These are phyloP conservation scores for Bolboschoenoplectus hybrid DNA, from an alignment of 202 grass and related monocot species.

Conservation along the genomic window DNA sequence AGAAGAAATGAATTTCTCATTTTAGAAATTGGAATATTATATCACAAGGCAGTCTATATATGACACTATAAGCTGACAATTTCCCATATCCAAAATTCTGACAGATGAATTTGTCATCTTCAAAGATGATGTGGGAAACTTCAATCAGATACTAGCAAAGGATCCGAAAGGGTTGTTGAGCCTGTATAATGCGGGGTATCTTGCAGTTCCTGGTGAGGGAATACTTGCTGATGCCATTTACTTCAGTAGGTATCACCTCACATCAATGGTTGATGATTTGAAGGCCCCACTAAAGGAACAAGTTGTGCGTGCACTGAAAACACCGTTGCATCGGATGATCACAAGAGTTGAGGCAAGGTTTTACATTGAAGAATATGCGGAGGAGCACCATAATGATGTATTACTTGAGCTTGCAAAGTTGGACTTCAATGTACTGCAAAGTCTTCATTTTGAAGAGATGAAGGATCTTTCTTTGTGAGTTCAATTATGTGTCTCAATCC, in stretches of 20 bases:
- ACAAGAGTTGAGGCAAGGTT: not conserved
- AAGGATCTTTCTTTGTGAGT: not conserved
- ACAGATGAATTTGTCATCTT: not conserved
- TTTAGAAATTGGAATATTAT: too few species aligned
- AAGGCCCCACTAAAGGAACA: not conserved
- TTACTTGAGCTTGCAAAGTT: slow-evolving; percentile 9
- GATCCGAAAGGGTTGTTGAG: not conserved
- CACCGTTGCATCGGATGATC: not conserved
- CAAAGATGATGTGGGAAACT: not conserved
- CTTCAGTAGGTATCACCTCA: not conserved
- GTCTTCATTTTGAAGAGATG: not conserved
- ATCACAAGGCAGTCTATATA: too few species aligned
- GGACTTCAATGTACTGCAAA: not conserved
- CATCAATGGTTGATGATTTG: not conserved
- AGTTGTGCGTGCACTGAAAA: not conserved
- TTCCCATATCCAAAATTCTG: not conserved
- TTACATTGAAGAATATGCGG: not conserved
- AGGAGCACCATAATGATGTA: not conserved
- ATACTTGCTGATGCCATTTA: not conserved
- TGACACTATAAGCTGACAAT: too few species aligned
- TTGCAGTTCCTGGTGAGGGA: not conserved
- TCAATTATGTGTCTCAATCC: not conserved
- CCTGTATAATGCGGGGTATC: slow-evolving; percentile 17
- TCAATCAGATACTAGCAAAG: not conserved
- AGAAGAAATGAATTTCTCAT: too few species aligned